A percentile compares a stretch with the other conserved stretches of the same genome.
phyloP scores from a whole-genome alignment of 345 rosid genomes.

The Aquilaria yunnanensis region DNA sequence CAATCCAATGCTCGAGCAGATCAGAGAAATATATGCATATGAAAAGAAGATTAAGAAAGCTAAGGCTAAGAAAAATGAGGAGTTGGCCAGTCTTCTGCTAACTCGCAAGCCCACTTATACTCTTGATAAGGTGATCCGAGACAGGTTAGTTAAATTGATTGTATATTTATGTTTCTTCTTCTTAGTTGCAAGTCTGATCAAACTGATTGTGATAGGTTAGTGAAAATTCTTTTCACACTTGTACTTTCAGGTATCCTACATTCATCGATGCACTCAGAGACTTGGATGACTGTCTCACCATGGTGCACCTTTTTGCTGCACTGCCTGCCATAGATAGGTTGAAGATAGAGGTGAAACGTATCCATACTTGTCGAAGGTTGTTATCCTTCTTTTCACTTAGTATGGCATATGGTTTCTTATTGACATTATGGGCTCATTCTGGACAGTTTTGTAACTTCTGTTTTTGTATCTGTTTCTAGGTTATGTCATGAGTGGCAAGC shows the following conservation, averaged over 20 bases:
- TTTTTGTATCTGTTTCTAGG: constrained; percentile 27
- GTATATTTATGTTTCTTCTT: too few relatives aligned
- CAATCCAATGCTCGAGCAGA: constrained; percentile 82
- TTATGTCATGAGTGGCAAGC: constrained; percentile 99
- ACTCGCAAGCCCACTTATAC: constrained; percentile 70
- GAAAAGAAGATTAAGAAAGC: constrained; percentile 77
- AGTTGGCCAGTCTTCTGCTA: constrained; percentile 51
- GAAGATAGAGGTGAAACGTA: constrained; percentile 65
- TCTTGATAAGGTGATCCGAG: constrained; percentile 61
- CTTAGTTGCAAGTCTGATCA: not conserved
- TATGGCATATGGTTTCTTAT: not conserved
- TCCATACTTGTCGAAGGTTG: constrained; percentile 85
- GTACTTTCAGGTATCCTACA: constrained; percentile 65
- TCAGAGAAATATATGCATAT: constrained; percentile 70
- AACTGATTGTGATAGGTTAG: not conserved
- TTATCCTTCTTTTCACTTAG: not conserved
- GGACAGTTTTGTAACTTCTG: not conserved
- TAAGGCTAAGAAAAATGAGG: constrained; percentile 71
- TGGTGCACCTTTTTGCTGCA: constrained; percentile 94
- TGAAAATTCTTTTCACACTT: constrained; percentile 7
- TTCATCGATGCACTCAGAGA: constrained; percentile 88
- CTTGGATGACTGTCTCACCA: constrained; percentile 88
- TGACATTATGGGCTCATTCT: constrained; percentile 1
- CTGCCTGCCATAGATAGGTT: constrained; percentile 78
- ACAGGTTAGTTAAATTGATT: constrained; percentile 47